A percentile compares a stretch with the other conserved stretches of the same genome.
These are phyloP conservation scores for Starmerella bombi DNA, from an alignment of 805 yeast genomes.

Conservation along the genomic window DNA sequence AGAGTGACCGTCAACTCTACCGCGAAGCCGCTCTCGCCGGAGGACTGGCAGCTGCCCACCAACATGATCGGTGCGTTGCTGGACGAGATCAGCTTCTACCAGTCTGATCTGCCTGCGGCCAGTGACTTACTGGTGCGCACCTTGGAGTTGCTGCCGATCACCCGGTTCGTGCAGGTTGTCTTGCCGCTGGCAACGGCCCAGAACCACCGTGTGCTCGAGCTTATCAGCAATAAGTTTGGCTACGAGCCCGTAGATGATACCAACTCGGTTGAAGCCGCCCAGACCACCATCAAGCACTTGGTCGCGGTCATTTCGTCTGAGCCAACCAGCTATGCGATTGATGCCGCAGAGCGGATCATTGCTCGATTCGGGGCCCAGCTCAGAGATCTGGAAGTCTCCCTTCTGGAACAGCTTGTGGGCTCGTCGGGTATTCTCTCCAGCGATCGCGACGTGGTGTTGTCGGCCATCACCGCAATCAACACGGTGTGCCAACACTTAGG, in stretches of 20 bases:
- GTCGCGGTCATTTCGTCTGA: slow-evolving; percentile 25
- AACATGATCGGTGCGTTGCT: slow-evolving; percentile 22
- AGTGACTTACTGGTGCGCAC: slow-evolving; percentile 48
- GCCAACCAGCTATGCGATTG: slow-evolving; percentile 12
- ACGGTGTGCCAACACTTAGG: slow-evolving; percentile 64
- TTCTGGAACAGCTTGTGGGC: slow-evolving; percentile 41
- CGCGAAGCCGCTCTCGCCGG: slow-evolving; percentile 3
- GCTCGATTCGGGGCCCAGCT: slow-evolving; percentile 45
- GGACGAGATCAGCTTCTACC: slow-evolving; percentile 29
- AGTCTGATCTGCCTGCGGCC: slow-evolving; percentile 24
- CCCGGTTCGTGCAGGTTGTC: slow-evolving; percentile 54
- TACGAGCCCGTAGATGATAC: slow-evolving; percentile 45
- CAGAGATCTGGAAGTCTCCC: slow-evolving; percentile 31
- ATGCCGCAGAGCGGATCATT: slow-evolving; percentile 38
- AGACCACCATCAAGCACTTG: slow-evolving; percentile 39
- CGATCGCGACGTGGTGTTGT: slow-evolving; percentile 50
- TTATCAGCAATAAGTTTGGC: slow-evolving; percentile 57
- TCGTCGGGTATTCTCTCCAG: slow-evolving; percentile 40
- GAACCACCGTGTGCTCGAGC: slow-evolving; percentile 41
- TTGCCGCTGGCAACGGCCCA: slow-evolving; percentile 28
- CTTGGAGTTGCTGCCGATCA: slow-evolving; percentile 61
- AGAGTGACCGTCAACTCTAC: slow-evolving; percentile 36
- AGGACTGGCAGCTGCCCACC: slow-evolving; percentile 19
- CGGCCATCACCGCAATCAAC: slow-evolving; percentile 61
- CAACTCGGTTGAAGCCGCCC: slow-evolving; percentile 39